Evolutionary conservation across 1,139 yeast genomes (phyloP), one percentile per base, ranked within the genome.

Genomic region (Suhomyces bokatorum): DNA sequence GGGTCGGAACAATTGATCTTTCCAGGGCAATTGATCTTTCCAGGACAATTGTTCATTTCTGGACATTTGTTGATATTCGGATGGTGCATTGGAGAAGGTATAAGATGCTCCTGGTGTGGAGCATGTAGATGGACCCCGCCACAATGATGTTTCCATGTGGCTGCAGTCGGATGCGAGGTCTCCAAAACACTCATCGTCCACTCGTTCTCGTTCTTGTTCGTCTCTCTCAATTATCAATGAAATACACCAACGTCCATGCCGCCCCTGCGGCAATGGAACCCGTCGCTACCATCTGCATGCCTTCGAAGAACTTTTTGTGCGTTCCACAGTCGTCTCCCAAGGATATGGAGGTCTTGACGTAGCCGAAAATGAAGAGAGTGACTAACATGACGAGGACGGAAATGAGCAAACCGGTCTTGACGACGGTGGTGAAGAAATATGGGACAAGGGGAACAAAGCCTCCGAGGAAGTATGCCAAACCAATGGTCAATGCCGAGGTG

Each of bases 211-310:
- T 7, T 20, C 24, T 20, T 6, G 24, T 5, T 6, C 9, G 8
- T 20, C 24, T 6, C 9, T 20, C 24, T 41, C 37, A 54, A 36
- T 48, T 54, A 38, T 85, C 96, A 52, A 90, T 83, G 52, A 85
- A 68, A 61, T 83, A 85, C 37, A 93, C 98, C 62, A 91, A 78
- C 37, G 83, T 82, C 97, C 97, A 93, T 16, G 99, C 98, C 22
- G 96, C 88, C 7, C 96, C 96, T 5, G 99, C 99, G 22, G 99
- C 99, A 29, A 87, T 70, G 14, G 97, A 95, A 35, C 99, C 99
- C 42, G 89, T 91, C 16, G 86, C 69, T 45, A 90, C 84, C 98
- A 93, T 93, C 67, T 90, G 96, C 35, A 86, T 45, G 42, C 98
- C 98, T 63, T 90, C 96, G 39, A 71, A 67, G 6, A 86, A 69